These are phyloP conservation scores for Tricholoma matsutake DNA, from an alignment of 768 basidiomycete genomes.

Conservation along the genomic window DNA sequence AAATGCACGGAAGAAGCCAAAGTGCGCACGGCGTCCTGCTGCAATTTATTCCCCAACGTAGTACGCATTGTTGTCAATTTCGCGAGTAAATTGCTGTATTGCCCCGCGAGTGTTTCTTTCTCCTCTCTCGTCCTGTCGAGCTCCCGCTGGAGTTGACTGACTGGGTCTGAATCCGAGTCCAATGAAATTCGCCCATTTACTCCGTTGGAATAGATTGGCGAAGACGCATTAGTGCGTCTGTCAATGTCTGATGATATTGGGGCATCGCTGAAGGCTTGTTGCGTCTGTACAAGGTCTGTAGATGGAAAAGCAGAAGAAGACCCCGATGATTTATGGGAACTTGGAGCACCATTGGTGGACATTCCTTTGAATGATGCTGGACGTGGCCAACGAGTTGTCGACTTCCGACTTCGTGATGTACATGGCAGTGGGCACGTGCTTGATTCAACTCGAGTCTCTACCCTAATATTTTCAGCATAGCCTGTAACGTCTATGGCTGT, in stretches of 20 bases:
- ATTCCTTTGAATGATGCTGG: slow-evolving; percentile 9
- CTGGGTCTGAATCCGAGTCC: slow-evolving; percentile 45
- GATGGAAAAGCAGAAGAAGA: slow-evolving; percentile 32
- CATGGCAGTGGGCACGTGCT: background rate
- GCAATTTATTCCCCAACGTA: slow-evolving; percentile 89
- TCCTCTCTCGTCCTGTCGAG: slow-evolving; percentile 76
- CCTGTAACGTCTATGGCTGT: background rate
- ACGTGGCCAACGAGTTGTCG: background rate
- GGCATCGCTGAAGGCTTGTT: slow-evolving; percentile 19
- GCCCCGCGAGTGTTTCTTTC: slow-evolving; percentile 81
- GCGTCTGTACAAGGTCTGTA: slow-evolving; percentile 13
- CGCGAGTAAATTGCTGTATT: slow-evolving; percentile 82
- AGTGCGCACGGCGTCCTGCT: slow-evolving; percentile 85
- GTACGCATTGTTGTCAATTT: slow-evolving; percentile 93
- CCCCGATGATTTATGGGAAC: slow-evolving; percentile 18
- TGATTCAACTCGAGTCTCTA: no score
- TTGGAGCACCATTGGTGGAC: slow-evolving; percentile 23
- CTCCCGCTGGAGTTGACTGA: slow-evolving; percentile 66
- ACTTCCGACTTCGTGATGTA: no score
- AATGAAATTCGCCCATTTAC: slow-evolving; percentile 29
- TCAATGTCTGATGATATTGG: slow-evolving; percentile 50
- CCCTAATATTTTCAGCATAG: background rate
- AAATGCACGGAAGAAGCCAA: background rate
- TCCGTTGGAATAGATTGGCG: slow-evolving; percentile 31
- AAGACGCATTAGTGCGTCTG: slow-evolving; percentile 26